Conservation (phyloP, 2,329 filamentous ascomycete species). For the Mycosphaerella sp. region DNA sequence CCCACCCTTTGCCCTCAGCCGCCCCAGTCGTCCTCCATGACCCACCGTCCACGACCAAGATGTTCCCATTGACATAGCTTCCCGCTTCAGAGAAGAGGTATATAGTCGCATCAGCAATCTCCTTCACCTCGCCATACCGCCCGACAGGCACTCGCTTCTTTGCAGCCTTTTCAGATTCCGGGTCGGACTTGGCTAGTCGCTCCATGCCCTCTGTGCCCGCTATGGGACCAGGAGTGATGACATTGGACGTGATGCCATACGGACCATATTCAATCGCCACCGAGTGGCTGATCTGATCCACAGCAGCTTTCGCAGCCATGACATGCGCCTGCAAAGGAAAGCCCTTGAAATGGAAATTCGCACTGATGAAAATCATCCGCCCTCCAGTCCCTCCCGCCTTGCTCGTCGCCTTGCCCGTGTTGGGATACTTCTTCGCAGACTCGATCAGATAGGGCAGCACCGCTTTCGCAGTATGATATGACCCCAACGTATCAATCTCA, state of each 20-base stretch:
- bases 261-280: slow-evolving; percentile 88
- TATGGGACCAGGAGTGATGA: slow-evolving; percentile 84
- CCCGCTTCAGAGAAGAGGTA: slow-evolving; percentile 82
- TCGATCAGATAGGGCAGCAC: slow-evolving; percentile 73
- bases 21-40: slow-evolving; percentile 43
- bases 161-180: slow-evolving; percentile 30
- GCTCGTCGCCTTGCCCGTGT: slow-evolving; percentile 46
- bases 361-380: slow-evolving; percentile 82
- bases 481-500: slow-evolving; percentile 91
- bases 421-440: slow-evolving; percentile 60
- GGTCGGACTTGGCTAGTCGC: slow-evolving; percentile 35
- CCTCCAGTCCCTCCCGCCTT: slow-evolving; percentile 54
- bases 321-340: slow-evolving; percentile 83
- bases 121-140: slow-evolving; percentile 70
- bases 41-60: slow-evolving; percentile 61
- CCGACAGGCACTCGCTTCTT: slow-evolving; percentile 59
- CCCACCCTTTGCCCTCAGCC: slow-evolving; percentile 36
- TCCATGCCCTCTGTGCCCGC: slow-evolving; percentile 64
- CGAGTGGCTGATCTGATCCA: slow-evolving; percentile 75
- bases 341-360: slow-evolving; percentile 85
- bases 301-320: slow-evolving; percentile 81
- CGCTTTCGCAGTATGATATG: slow-evolving; percentile 91
- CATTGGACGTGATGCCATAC: slow-evolving; percentile 76
- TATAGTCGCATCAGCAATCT: slow-evolving; percentile 88
- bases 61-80: slow-evolving; percentile 78